These are phyloP conservation scores for Collybia nuda DNA, from an alignment of 768 basidiomycete species.

Conservation along the genomic window DNA sequence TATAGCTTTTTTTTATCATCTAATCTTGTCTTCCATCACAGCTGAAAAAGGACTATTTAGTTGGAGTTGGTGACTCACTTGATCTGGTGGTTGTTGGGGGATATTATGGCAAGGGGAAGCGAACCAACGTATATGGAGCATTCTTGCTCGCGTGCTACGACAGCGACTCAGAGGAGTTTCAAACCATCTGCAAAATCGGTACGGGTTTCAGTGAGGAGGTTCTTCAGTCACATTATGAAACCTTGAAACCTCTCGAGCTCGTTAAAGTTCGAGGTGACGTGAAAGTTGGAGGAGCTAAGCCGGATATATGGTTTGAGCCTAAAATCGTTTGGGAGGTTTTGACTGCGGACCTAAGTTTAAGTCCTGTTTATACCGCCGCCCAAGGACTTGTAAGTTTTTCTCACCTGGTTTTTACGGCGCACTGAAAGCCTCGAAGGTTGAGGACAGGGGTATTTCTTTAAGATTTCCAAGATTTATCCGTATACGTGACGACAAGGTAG, in stretches of 20 bases:
- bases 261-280: conserved; percentile 76
- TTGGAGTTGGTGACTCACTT: conserved; percentile 94
- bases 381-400: conserved; percentile 72
- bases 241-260: conserved; percentile 75
- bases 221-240: conserved; percentile 77
- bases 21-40: conserved; percentile 27
- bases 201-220: conserved; percentile 97
- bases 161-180: conserved; percentile 88
- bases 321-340: conserved; percentile 98
- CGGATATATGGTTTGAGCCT: conserved; percentile 98
- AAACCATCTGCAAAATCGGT: conserved; percentile 98
- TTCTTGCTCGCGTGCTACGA: conserved; percentile 98
- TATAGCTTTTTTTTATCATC: conserved; percentile 1
- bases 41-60: conserved; percentile 98
- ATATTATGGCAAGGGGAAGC: conserved; percentile 97
- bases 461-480: conserved; percentile 96
- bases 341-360: conserved; percentile 94
- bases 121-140: conserved; percentile 96
- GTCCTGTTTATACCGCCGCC: conserved; percentile 94
- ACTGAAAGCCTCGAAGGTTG: conserved; percentile 49
- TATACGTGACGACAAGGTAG: conserved; percentile 89
- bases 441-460: conserved; percentile 90
- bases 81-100: conserved; percentile 98
- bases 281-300: conserved; percentile 90
- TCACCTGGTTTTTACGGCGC: conserved; percentile 4